Conservation (phyloP, 2,329 filamentous ascomycete genomes). For the Alternaria viburni region DNA sequence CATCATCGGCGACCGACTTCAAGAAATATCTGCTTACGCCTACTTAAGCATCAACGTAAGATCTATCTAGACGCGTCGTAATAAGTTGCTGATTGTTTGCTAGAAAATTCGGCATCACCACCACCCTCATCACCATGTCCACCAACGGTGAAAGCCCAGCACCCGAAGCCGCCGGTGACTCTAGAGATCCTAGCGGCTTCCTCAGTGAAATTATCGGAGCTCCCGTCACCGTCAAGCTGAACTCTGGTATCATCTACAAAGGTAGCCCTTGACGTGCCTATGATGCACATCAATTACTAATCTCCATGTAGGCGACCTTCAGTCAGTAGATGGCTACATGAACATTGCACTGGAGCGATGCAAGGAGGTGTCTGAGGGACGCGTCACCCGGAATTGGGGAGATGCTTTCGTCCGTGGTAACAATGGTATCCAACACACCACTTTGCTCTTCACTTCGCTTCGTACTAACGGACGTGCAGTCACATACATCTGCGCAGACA, state of each 20-base stretch:
- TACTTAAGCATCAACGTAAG: not conserved
- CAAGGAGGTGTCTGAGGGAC: conserved; percentile 86
- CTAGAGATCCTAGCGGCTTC: conserved; percentile 92
- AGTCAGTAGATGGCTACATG: conserved; percentile 99
- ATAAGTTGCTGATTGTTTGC: not conserved
- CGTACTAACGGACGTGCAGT: conserved; percentile 26
- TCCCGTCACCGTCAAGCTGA: conserved; percentile 94
- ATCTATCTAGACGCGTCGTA: not conserved
- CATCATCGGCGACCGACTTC: not conserved
- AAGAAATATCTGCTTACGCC: not conserved
- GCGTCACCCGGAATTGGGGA: conserved; percentile 81
- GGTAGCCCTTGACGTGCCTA: conserved; percentile 58
- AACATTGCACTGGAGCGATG: conserved; percentile 98
- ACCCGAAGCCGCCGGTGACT: conserved; percentile 68
- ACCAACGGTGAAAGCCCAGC: conserved; percentile 68
- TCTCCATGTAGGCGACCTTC: conserved; percentile 75
- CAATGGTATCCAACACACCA: conserved; percentile 69
- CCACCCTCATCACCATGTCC: conserved; percentile 21
- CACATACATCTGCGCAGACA: conserved; percentile 42
- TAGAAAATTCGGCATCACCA: not conserved
- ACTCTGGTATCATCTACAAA: conserved; percentile 98
- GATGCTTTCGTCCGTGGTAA: conserved; percentile 97
- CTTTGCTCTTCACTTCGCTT: not conserved
- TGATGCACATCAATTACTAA: conserved; percentile 9
- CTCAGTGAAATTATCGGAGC: conserved; percentile 93